A percentile compares a stretch with the other conserved stretches of the same genome.
phyloP scores from a whole-genome alignment of 1,284 basidiomycete species.

The Sanghuangporus sanghuang region DNA sequence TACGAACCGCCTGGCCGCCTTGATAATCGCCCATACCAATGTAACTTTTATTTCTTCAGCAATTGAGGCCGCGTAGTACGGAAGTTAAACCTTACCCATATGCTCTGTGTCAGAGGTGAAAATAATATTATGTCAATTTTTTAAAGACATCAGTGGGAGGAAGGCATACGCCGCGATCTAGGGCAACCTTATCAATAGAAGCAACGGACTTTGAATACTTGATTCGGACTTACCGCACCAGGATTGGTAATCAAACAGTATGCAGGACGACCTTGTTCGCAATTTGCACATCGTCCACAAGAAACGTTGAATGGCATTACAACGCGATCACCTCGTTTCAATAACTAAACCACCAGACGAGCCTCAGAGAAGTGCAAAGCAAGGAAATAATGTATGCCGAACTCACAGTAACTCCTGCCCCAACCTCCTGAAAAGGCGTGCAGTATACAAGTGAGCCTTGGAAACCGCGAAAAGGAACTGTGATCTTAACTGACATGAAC shows the following conservation, averaged over 20 bases:
- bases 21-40: slow-evolving; percentile 48
- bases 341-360: slow-evolving; percentile 26
- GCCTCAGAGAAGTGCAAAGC: not conserved
- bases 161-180: not conserved
- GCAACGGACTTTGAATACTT: not conserved
- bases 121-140: not conserved
- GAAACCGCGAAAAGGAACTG: not conserved
- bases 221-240: slow-evolving; percentile 39
- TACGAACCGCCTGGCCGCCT: slow-evolving; percentile 43
- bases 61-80: not conserved
- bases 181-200: not conserved
- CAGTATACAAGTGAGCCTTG: not conserved
- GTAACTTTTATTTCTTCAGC: slow-evolving; percentile 29
- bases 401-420: slow-evolving; percentile 36
- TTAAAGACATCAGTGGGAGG: not conserved
- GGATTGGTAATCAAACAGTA: slow-evolving; percentile 53
- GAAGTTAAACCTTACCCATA: slow-evolving; percentile 31
- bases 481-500: slow-evolving; percentile 32
- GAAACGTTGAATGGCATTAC: slow-evolving; percentile 55
- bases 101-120: slow-evolving; percentile 26
- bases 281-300: slow-evolving; percentile 49
- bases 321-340: slow-evolving; percentile 47
- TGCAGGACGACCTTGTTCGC: slow-evolving; percentile 44
- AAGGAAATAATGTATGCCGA: not conserved
- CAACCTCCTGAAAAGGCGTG: slow-evolving; percentile 32